Percentiles rank a stretch among this genome's conserved stretches.
These are phyloP conservation scores for Bisporella sp. DNA, from an alignment of 2,329 filamentous ascomycete species.

Conservation along the genomic window DNA sequence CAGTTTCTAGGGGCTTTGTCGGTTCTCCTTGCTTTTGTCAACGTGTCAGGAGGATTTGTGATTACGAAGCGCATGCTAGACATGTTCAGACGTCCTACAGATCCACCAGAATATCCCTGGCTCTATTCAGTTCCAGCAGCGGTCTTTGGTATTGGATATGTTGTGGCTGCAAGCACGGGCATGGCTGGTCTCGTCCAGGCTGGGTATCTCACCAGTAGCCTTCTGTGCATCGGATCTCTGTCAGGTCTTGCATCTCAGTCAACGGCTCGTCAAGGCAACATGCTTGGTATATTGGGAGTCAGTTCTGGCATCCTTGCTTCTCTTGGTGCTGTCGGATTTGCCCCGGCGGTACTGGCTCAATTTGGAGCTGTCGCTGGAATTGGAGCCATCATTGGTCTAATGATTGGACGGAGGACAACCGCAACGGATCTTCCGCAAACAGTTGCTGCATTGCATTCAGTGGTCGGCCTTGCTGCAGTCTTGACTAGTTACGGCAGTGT, in stretches of 20 bases:
- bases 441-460: slow-evolving; percentile 81
- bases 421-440: slow-evolving; percentile 85
- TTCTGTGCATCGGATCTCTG: slow-evolving; percentile 80
- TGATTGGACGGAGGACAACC: slow-evolving; percentile 81
- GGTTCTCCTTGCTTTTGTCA: slow-evolving; percentile 80
- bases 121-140: slow-evolving; percentile 72
- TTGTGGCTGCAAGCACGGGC: slow-evolving; percentile 74
- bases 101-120: slow-evolving; percentile 85
- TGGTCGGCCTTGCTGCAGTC: slow-evolving; percentile 83
- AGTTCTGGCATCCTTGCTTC: slow-evolving; percentile 77
- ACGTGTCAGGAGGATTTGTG: slow-evolving; percentile 82
- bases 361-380: slow-evolving; percentile 69
- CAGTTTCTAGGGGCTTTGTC: slow-evolving; percentile 73
- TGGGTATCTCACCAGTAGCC: slow-evolving; percentile 76
- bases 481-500: slow-evolving; percentile 85
- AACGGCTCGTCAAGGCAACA: slow-evolving; percentile 78
- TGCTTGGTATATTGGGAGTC: slow-evolving; percentile 81
- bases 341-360: slow-evolving; percentile 70
- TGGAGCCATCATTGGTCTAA: slow-evolving; percentile 49
- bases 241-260: slow-evolving; percentile 75
- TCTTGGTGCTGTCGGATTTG: slow-evolving; percentile 72
- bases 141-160: slow-evolving; percentile 73
- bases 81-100: slow-evolving; percentile 77
- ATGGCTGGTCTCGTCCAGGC: slow-evolving; percentile 81
- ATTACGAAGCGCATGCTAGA: slow-evolving; percentile 92